Base-by-base conservation (phyloP, 2,329 filamentous ascomycete species). In the Magnaporthiopsis rhizophila region DNA sequence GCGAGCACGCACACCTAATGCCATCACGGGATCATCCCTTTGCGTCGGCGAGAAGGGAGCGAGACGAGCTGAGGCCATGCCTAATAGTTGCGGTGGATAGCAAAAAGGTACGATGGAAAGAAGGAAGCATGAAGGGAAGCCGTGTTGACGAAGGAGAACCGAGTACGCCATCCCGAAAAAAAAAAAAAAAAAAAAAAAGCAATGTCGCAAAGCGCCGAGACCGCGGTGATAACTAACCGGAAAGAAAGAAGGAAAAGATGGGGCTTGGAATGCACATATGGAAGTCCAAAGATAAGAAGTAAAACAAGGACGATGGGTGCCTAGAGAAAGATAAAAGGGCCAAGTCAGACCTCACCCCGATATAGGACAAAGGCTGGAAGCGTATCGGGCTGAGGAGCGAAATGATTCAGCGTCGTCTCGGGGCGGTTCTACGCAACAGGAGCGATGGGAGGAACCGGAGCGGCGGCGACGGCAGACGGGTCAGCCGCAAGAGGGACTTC, bases 401-500 rank as follows among this genome's bases (percentile, higher is more conserved):
- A n/a, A 24, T 24, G 45, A 11, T n/a, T 53, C 45, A 7, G 45
- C 45, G 45, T 9, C 21, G n/a, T 53, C 9, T 30, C 1, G 12
- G 53, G n/a, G 1, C 8, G 24, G 21, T 2, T 50, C 64, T 73
- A 74, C 30, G 72, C 72, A 18, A 72, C 69, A 24, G 72, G 72
- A 26, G 81, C 81, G 68, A 83, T 78, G 58, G 81, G 76, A 34
- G 80, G 70, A 60, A 73, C 73, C 18, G 72, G 73, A n/a, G 74
- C 74, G 38, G 71, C 68, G 26, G 74, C 72, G 66, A 75, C 72
- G 66, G 76, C 75, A 64, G 77, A 69, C 73, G 76, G 69, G 72
- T 72, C 65, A 81, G 67, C 64, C 81, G 79, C 62, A 79, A 77
- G 66, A 30, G 53, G 28, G 64, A 83, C 77, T 68, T 86, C 83